Conservation (phyloP, 164 flowering plant species). For the Vitis rotundifolia region DNA sequence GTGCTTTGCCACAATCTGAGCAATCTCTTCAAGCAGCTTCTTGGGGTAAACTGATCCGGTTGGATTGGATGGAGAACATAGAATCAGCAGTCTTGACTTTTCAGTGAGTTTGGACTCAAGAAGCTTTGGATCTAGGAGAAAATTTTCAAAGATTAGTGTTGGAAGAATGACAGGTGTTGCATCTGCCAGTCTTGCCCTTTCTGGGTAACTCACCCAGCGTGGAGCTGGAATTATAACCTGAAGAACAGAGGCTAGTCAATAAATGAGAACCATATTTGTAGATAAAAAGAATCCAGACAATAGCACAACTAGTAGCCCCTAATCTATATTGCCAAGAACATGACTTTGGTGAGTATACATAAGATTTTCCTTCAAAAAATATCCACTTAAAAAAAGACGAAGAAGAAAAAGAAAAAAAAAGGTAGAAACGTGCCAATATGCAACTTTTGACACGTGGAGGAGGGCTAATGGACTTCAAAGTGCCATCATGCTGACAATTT, state of each 20-base stretch:
- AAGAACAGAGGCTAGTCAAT: background rate
- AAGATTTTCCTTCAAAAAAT: background rate
- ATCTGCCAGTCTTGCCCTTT: conserved; percentile 92
- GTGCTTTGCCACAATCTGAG: conserved; percentile 73
- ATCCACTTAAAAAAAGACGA: background rate
- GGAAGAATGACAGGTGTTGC: conserved; percentile 91
- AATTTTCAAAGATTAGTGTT: conserved; percentile 68
- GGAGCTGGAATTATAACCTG: conserved; percentile 98
- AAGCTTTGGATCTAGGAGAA: conserved; percentile 76
- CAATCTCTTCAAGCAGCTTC: conserved; percentile 81
- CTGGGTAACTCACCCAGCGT: conserved; percentile 94
- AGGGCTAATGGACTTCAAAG: background rate
- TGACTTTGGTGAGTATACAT: background rate
- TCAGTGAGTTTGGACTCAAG: conserved; percentile 76
- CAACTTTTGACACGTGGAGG: background rate
- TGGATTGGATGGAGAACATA: conserved; percentile 95
- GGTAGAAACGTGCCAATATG: background rate
- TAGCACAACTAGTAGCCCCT: background rate
- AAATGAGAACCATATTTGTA: conserved; percentile 5
- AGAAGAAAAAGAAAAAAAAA: background rate
- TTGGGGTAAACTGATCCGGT: conserved; percentile 93
- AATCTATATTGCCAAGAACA: background rate
- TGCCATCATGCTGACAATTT: too few species aligned
- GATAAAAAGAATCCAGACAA: background rate
- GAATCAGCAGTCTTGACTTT: conserved; percentile 86